Evolutionary conservation across 2,329 filamentous ascomycete species (phyloP), one percentile per base, ranked within the genome.

Genomic region (Tolypocladium tundrense): DNA sequence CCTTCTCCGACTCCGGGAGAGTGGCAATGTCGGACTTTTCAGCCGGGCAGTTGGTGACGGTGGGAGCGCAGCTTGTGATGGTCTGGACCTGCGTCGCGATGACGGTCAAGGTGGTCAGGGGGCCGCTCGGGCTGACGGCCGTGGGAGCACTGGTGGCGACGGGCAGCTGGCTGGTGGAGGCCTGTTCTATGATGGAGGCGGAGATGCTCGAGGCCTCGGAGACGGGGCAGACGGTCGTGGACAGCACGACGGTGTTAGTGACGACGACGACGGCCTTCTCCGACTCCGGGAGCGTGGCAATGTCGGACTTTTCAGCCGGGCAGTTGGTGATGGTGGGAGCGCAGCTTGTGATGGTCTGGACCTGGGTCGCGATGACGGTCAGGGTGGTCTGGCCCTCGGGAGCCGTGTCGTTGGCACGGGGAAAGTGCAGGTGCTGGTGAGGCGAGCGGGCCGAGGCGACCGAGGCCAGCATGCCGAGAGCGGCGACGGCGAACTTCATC

Each of bases 291-390:
- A 76, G 65, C 60, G 66, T 64, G 55, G 68, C 68, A 55, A 72
- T 65, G 55, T 64, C 70, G 27, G 70, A 67, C 60, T 67, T 53
- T 59, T 66, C 56, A 58, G 54, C 69, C 57, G 75, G 74, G 72
- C 82, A 85, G 81, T 83, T 73, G 70, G 81, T 82, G 67, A 83
- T 76, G 58, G 77, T 80, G 58, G 82, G 73, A 61, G 75, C 79
- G 68, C 82, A 85, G 59, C 79, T 82, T 65, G 77, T 84, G 71
- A 84, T 75, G 70, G 82, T 85, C 61, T 79, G 73, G 62, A 82
- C 71, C 68, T 80, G 72, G 59, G 80, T 84, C 68, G 76, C 72
- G 74, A 78, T 76, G 72, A 84, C 74, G 63, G 80, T 76, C 59
- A 76, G 61, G 42, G 76, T 77, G 56, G 74, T 77, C 63, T 68